Evolutionary conservation across 2,329 filamentous ascomycete species (phyloP).

Genomic region (Colletotrichum sp.): DNA sequence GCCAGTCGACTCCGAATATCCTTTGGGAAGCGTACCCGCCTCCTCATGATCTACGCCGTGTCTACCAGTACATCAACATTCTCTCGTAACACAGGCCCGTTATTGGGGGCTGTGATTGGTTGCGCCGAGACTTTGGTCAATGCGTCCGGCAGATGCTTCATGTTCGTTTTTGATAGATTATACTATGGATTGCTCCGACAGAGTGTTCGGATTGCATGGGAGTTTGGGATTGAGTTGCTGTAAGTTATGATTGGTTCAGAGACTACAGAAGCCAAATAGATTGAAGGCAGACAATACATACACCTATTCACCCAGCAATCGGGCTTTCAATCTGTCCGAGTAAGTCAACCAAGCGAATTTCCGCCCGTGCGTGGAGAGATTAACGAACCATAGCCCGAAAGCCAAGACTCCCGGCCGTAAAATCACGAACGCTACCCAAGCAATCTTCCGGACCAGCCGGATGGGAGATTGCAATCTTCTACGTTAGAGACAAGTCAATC

Average conservation of each 20-base stretch:
- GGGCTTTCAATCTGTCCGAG: neutral
- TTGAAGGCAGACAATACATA: neutral
- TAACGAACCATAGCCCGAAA: neutral
- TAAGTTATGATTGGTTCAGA: neutral
- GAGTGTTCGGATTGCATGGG: accelerated
- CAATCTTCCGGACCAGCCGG: neutral
- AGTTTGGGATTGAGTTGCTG: neutral
- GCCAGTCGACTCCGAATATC: neutral
- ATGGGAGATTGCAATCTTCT: neutral
- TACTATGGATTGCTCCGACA: neutral
- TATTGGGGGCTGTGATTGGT: neutral
- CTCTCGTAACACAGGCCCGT: neutral
- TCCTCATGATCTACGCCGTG: neutral
- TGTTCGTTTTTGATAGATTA: neutral
- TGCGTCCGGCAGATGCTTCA: neutral
- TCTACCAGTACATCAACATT: neutral
- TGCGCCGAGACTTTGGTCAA: neutral
- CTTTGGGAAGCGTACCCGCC: neutral
- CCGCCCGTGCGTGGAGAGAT: neutral
- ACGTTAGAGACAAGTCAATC: neutral
- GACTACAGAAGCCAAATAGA: neutral
- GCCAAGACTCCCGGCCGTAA: neutral
- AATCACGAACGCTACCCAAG: neutral
- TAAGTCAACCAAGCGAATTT: neutral
- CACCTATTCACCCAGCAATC: neutral